Percentiles rank a stretch among this genome's conserved stretches.
Evolutionary conservation across 176 grass and related monocot species (phyloP).

Genomic region (Oryza punctata): DNA sequence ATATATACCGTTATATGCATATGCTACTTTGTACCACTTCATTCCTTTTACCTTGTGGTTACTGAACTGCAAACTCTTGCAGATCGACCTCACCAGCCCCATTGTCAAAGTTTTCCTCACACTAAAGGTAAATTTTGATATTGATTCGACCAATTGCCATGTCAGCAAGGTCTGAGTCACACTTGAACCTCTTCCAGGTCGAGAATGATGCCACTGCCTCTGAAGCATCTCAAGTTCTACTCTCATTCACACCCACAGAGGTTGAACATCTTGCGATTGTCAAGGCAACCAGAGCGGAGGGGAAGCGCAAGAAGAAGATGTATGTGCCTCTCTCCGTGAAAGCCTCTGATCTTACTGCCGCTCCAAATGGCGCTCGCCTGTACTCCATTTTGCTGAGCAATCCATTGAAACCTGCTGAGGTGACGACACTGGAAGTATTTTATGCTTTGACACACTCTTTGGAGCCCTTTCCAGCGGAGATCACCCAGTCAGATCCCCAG

Average conservation of each 20-base stretch:
- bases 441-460: conserved; percentile 69
- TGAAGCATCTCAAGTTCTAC: conserved; percentile 61
- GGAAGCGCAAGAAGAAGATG: conserved; percentile 64
- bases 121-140: conserved; percentile 66
- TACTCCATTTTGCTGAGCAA: conserved; percentile 67
- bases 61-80: conserved; percentile 29
- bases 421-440: conserved; percentile 63
- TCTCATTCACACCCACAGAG: conserved; percentile 71
- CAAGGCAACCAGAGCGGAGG: conserved; percentile 62
- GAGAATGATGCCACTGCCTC: conserved; percentile 59
- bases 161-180: conserved; percentile 3
- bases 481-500: conserved; percentile 82
- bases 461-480: conserved; percentile 89
- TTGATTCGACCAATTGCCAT: background rate
- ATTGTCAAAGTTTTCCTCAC: conserved; percentile 71
- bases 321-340: conserved; percentile 40
- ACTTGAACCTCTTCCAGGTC: conserved; percentile 46
- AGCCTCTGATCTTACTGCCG: conserved; percentile 34
- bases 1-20: background rate
- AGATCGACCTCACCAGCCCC: conserved; percentile 83
- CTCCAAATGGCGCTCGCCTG: conserved; percentile 47
- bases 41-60: background rate
- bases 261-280: conserved; percentile 68
- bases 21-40: background rate
- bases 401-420: conserved; percentile 58